Base-by-base conservation (phyloP, 192 early-diverging fungal genomes). In the Haplosporangium gracile region DNA sequence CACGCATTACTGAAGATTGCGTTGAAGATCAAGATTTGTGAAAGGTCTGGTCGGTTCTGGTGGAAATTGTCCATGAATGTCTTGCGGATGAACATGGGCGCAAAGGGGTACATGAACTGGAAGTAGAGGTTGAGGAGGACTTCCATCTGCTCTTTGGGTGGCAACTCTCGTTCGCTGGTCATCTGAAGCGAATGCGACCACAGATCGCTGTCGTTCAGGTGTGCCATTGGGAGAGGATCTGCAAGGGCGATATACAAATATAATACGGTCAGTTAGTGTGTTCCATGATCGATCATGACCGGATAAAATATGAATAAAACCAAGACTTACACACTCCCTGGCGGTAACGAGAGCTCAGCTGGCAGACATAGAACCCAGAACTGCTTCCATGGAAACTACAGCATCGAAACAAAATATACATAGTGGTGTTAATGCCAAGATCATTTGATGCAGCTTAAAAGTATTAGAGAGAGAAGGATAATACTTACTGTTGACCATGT, bases 311-410 rank as follows among this genome's bases (percentile, higher is more conserved):
- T n/a, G 32, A 6, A 51, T 26, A 24, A 34, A 2, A 4, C 3
- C 36, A 11, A 11, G 29, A 82, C 80, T 75, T 76, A 82, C 80
- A 82, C 9, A 77, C 71, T 18, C 90, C 91, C 65, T 91, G 77
- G 29, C 92, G 92, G 57, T 83, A 93, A 9, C 80, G 82, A 29
- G 91, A 80, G 76, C 91, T 95, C 55, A 93, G 90, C 75, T 93
- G 92, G 45, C 95, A 89, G 7, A 96, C 83, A 81, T 94, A 94
- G 82, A 94, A 91, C 16, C 95, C 95, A 55, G 94, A 94, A 69
- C 93, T 93, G 60, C 92, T 92, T 51, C 95, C 95, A 57, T 93
- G 90, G 75, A 94, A 96, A 26, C 95, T 88, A 75, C 15, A 26
- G 10, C 11, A 32, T 0, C 11, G 24, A 65, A 29, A 65, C 60